Evolutionary conservation across 1,139 yeast species (phyloP).

Genomic region (Meyerozyma elateridarum): DNA sequence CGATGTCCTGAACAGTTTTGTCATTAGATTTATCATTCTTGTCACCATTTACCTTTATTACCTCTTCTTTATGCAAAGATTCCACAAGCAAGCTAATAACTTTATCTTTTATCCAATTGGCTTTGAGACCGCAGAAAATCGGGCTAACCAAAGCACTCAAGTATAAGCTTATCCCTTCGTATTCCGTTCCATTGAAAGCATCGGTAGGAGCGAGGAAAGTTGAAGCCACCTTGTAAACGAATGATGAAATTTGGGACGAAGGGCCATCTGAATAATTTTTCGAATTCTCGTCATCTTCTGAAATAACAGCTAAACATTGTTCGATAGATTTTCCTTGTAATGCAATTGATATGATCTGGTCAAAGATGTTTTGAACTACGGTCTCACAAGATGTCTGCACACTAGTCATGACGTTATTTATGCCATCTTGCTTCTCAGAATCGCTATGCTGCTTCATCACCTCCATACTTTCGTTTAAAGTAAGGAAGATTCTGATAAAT

Average conservation of each 20-base stretch:
- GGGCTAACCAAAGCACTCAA: slow-evolving; percentile 13
- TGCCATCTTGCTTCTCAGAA: too few species aligned
- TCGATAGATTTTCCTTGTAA: too few species aligned
- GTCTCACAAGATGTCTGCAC: too few species aligned
- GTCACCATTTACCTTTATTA: not conserved
- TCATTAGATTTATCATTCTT: slow-evolving; percentile 1
- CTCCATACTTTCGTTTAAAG: not conserved
- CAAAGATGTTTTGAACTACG: too few species aligned
- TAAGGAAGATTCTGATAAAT: not conserved
- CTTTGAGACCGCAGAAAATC: slow-evolving; percentile 21
- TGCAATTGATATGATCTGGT: too few species aligned
- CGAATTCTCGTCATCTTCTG: too few species aligned
- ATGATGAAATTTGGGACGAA: slow-evolving; percentile 19
- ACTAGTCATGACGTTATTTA: too few species aligned
- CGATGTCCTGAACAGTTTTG: slow-evolving; percentile 1
- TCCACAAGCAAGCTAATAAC: slow-evolving; percentile 6
- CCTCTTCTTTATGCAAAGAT: slow-evolving; percentile 3
- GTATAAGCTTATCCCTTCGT: slow-evolving; percentile 21
- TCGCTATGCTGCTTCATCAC: too few species aligned
- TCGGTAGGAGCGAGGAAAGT: slow-evolving; percentile 12
- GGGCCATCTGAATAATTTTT: slow-evolving; percentile 22
- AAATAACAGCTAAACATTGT: too few species aligned
- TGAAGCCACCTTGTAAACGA: slow-evolving; percentile 20
- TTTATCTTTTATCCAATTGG: slow-evolving; percentile 22
- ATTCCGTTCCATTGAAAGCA: slow-evolving; percentile 5